Conservation (phyloP, 768 basidiomycete species). For the Pulveroboletus sp. region DNA sequence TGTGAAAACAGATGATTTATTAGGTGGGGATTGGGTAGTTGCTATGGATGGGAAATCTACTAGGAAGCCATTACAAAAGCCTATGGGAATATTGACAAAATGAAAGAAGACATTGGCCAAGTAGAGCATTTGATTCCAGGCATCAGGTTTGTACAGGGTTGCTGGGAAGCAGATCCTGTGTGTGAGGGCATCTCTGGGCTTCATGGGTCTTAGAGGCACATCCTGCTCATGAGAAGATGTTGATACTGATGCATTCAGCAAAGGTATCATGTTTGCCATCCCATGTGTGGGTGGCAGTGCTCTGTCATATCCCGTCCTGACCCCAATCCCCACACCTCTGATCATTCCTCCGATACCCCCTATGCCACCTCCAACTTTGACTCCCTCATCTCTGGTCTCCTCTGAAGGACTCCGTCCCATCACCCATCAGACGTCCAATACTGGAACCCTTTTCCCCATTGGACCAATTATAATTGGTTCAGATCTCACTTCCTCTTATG, state of each 20-base stretch:
- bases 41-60: constrained; percentile 8
- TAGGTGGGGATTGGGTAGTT: not conserved
- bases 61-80: not conserved
- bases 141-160: constrained; percentile 3
- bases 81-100: not conserved
- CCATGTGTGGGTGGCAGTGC: too few relatives aligned
- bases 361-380: too few relatives aligned
- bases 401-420: not conserved
- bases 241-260: too few relatives aligned
- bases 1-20: too few relatives aligned
- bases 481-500: too few relatives aligned
- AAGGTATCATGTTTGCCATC: too few relatives aligned
- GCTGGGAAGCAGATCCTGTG: not conserved
- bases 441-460: constrained; percentile 11
- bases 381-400: too few relatives aligned
- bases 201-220: constrained; percentile 1
- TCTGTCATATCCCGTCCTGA: too few relatives aligned
- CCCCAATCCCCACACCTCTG: too few relatives aligned
- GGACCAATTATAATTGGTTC: too few relatives aligned
- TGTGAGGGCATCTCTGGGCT: constrained; percentile 5
- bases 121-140: constrained; percentile 1
- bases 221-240: constrained; percentile 14
- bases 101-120: not conserved
- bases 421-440: too few relatives aligned
- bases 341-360: too few relatives aligned